Evolutionary conservation across 805 yeast species (phyloP).

Genomic region (Kazachstania bromeliacearum): DNA sequence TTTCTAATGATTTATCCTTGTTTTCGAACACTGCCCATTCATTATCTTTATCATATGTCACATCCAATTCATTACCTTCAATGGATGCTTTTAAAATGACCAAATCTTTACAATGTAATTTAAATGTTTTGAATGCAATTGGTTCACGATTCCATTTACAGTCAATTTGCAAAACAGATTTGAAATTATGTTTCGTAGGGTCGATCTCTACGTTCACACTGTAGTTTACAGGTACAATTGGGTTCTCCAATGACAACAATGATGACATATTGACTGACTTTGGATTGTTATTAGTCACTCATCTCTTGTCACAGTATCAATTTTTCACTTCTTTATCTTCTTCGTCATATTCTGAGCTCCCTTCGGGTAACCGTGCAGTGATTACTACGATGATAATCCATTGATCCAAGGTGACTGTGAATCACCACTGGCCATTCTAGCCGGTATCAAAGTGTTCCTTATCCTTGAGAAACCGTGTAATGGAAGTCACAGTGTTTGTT

Average conservation of each 20-base stretch:
- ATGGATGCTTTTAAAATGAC: slow-evolving; percentile 34
- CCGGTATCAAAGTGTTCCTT: too few relatives aligned
- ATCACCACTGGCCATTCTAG: too few relatives aligned
- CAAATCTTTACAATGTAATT: slow-evolving; percentile 25
- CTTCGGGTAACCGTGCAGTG: too few relatives aligned
- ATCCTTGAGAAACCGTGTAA: too few relatives aligned
- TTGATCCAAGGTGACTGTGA: too few relatives aligned
- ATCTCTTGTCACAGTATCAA: too few relatives aligned
- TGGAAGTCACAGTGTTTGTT: too few relatives aligned
- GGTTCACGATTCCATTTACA: slow-evolving; percentile 1
- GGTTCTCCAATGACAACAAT: slow-evolving; percentile 19
- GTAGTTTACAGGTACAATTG: slow-evolving; percentile 29
- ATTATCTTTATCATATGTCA: slow-evolving; percentile 15
- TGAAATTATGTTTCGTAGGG: slow-evolving; percentile 40
- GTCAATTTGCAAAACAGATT: slow-evolving; percentile 26
- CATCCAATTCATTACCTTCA: slow-evolving; percentile 21
- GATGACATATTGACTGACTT: too few relatives aligned
- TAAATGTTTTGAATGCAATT: slow-evolving; percentile 6
- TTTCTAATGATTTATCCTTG: background rate
- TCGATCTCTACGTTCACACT: slow-evolving; percentile 32
- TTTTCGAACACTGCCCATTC: slow-evolving; percentile 7
- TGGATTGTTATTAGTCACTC: too few relatives aligned
- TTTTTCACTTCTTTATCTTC: too few relatives aligned
- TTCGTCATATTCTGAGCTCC: too few relatives aligned
- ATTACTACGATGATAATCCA: too few relatives aligned